Evolutionary conservation across 1,284 basidiomycete genomes (phyloP).

Genomic region (Ganoderma multipileum): DNA sequence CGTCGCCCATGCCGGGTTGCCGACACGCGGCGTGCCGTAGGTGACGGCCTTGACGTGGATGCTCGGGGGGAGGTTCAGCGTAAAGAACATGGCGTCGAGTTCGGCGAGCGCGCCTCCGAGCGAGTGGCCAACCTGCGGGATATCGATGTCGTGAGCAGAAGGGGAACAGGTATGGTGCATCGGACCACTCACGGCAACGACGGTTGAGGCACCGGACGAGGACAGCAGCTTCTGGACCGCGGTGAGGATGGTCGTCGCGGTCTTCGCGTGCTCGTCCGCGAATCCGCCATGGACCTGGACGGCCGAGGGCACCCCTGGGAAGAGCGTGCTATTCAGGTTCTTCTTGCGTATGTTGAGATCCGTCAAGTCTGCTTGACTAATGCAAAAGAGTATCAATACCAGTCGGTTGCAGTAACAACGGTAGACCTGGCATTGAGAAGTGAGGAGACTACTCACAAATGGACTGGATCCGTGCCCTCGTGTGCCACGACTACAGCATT

Average conservation of each 20-base stretch:
- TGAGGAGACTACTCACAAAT: slow-evolving; percentile 42
- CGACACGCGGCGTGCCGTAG: slow-evolving; percentile 48
- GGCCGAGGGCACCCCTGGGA: slow-evolving; percentile 51
- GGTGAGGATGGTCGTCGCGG: slow-evolving; percentile 45
- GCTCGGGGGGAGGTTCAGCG: slow-evolving; percentile 43
- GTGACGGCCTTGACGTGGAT: slow-evolving; percentile 45
- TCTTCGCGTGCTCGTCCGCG: slow-evolving; percentile 50
- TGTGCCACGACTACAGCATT: slow-evolving; percentile 57
- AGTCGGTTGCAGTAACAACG: no score
- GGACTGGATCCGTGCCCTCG: slow-evolving; percentile 57
- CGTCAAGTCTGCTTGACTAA: slow-evolving; percentile 52
- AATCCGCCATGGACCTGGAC: slow-evolving; percentile 58
- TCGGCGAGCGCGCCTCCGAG: slow-evolving; percentile 48
- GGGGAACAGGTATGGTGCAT: background rate
- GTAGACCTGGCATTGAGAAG: no score
- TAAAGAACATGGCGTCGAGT: slow-evolving; percentile 45
- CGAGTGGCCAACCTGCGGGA: slow-evolving; percentile 44
- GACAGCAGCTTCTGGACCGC: slow-evolving; percentile 45
- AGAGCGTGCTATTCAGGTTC: slow-evolving; percentile 48
- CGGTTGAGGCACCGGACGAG: slow-evolving; percentile 40
- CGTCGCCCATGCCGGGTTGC: slow-evolving; percentile 41
- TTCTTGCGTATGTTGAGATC: slow-evolving; percentile 47
- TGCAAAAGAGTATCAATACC: no score
- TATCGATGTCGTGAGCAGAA: background rate
- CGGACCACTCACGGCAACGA: slow-evolving; percentile 41